A percentile compares a stretch with the other conserved stretches of the same genome.
phyloP scores from a whole-genome alignment of 176 grass and related monocot genomes.

The Musa acuminata region DNA sequence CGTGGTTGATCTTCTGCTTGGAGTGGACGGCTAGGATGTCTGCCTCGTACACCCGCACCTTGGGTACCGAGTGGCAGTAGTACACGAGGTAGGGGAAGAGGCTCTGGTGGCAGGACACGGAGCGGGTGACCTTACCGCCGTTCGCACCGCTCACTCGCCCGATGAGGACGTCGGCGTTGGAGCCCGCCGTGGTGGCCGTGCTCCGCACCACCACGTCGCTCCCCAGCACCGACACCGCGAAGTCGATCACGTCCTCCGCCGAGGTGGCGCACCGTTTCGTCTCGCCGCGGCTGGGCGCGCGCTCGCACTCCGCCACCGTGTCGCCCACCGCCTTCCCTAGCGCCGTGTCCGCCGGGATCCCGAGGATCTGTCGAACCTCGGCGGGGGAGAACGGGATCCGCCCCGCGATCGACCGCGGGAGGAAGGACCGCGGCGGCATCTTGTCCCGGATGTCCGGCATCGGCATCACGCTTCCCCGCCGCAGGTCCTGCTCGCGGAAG shows the following conservation, averaged over 20 bases:
- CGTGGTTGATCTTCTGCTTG: constrained; percentile 11
- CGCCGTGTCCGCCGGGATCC: constrained; percentile 9
- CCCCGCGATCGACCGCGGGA: constrained; percentile 12
- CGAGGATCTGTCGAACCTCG: constrained; percentile 4
- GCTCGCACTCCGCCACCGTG: constrained; percentile 11
- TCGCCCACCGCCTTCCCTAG: constrained; percentile 15
- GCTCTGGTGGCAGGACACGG: constrained; percentile 18
- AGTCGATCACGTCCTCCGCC: constrained; percentile 18
- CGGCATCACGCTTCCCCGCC: constrained; percentile 2
- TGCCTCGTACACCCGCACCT: constrained; percentile 8
- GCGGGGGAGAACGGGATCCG: constrained; percentile 10
- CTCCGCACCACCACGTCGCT: constrained; percentile 10
- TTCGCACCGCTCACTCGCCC: background rate
- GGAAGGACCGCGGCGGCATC: constrained; percentile 12
- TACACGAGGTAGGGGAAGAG: constrained; percentile 16
- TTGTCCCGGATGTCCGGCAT: constrained; percentile 20
- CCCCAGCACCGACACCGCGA: constrained; percentile 10
- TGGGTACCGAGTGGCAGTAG: constrained; percentile 16
- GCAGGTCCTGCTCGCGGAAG: constrained; percentile 14
- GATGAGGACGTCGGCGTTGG: background rate
- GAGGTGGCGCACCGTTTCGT: constrained; percentile 18
- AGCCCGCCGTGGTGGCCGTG: background rate
- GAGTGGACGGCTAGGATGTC: constrained; percentile 8
- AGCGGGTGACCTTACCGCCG: constrained; percentile 4
- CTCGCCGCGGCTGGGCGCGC: constrained; percentile 5